phyloP scores from a whole-genome alignment of 768 basidiomycete species.

The Agaricus subrufescens region DNA sequence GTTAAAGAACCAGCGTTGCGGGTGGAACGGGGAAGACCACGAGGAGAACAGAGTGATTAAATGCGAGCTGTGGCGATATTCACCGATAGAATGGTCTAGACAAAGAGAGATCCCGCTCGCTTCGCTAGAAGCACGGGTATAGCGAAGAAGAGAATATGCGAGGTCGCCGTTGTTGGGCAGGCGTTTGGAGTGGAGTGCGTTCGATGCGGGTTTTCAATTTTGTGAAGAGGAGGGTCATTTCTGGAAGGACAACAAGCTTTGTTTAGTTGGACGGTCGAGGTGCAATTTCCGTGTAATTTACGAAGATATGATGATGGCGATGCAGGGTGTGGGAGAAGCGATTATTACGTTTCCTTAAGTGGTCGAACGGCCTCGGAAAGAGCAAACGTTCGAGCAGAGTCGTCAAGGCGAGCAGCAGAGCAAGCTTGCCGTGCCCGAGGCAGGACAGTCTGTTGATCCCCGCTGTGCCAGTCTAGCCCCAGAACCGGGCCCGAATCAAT shows the following conservation, averaged over 20 bases:
- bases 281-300: not conserved
- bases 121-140: constrained; percentile 7
- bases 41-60: not conserved
- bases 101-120: constrained; percentile 1
- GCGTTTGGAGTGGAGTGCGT: constrained; percentile 4
- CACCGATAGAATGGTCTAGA: not conserved
- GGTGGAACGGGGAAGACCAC: constrained; percentile 11
- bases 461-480: not conserved
- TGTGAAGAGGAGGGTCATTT: not conserved
- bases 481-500: not conserved
- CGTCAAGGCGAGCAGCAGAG: not conserved
- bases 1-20: constrained; percentile 3
- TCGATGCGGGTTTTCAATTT: constrained; percentile 7
- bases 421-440: constrained; percentile 6
- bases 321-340: not conserved
- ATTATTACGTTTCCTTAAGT: constrained; percentile 2
- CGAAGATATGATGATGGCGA: not conserved
- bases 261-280: not conserved
- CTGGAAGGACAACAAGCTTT: constrained; percentile 1
- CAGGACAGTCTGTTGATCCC: not conserved
- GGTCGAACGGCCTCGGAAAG: not conserved
- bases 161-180: constrained; percentile 5
- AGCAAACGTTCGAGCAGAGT: not conserved
- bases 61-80: not conserved
- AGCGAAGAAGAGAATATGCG: not conserved